phyloP scores from a whole-genome alignment of 2,329 filamentous ascomycete species.

The Fusarium cyanostomum region DNA sequence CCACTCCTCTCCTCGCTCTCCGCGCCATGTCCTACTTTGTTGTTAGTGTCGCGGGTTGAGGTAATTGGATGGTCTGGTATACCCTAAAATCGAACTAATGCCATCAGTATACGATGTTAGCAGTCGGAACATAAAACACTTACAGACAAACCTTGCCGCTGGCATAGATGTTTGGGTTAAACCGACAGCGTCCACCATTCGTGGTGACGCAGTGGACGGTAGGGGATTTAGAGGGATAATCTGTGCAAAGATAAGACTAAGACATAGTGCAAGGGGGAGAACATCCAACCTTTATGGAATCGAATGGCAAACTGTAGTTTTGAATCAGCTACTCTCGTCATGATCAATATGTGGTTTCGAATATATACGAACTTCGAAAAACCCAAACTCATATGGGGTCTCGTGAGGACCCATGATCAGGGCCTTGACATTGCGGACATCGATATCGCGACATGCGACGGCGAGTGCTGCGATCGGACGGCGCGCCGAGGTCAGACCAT shows the following conservation, averaged over 20 bases:
- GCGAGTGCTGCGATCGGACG: conserved; percentile 70
- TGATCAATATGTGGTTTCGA: neutral
- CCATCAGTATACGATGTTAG: conserved; percentile 24
- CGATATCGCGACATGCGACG: conserved; percentile 85
- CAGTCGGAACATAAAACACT: conserved; percentile 49
- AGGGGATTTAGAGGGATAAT: conserved; percentile 80
- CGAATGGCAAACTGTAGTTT: conserved; percentile 73
- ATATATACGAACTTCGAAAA: conserved; percentile 78
- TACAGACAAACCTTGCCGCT: conserved; percentile 91
- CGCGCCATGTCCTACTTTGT: conserved; percentile 85
- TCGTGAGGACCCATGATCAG: conserved; percentile 93
- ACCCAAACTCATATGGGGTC: conserved; percentile 96
- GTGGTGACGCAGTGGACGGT: conserved; percentile 78
- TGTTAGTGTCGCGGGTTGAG: conserved; percentile 19
- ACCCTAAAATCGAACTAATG: conserved; percentile 88
- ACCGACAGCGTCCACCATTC: conserved; percentile 86
- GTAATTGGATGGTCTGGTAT: conserved; percentile 42
- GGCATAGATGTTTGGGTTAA: conserved; percentile 97
- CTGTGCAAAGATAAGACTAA: conserved; percentile 54
- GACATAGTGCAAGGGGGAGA: conserved; percentile 10
- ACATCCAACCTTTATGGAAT: conserved; percentile 73
- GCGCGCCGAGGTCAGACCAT: conserved; percentile 9
- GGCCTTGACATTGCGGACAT: conserved; percentile 88
- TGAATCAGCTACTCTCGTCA: neutral
- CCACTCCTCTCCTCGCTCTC: conserved; percentile 92